Base-by-base conservation (phyloP, 169 alveolate species). In the Perkinsus chesapeaki region DNA sequence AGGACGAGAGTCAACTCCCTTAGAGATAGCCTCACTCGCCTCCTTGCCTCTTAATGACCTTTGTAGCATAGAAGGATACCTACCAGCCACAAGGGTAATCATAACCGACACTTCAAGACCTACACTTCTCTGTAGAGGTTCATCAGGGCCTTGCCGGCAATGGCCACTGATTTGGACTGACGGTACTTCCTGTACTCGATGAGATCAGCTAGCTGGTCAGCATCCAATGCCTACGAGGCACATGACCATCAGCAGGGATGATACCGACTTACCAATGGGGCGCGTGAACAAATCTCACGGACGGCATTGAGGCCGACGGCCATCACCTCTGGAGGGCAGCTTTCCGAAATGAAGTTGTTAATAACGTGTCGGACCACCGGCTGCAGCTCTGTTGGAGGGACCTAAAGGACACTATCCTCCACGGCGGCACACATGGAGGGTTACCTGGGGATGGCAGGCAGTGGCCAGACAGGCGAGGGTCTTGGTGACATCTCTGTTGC, bases 231-330 rank as follows among this genome's bases (percentile, higher is more conserved):
- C 48, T 36, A 39, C 23, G 92, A 82, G 9, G 31, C 36, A 3
- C 82, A 23, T 3, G 12, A 20, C 82, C 31, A 60, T n/a, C 82
- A 60, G 31, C 82, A 82, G 39, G 43, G 92, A 27, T 31, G 9
- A 0, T 82, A 20, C 27, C 10, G 0, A 82, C 92, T 39, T 3
- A 82, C 92, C 92, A 91, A 37, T 7, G 92, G 92, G 36, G 92
- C 47, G 12, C 92, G 48, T 0, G 92, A 39, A 91, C 92, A 91
- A 0, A 91, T 38, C 60, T 91, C 92, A 16, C 92, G 92, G 12
- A 91, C 92, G 36, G 92, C 92, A 39, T 91, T 91, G 60, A 91
- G 92, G 47, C 92, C 92, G 60, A 91, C 92, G n/a, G 92, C 92
- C 39, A 91, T 91, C 72, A 91, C 92, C 72, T 37, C 39, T 0